Percentiles rank a stretch among this genome's conserved stretches.
Evolutionary conservation across 306 rosid genomes (phyloP).

Genomic region (Rosa rugosa): DNA sequence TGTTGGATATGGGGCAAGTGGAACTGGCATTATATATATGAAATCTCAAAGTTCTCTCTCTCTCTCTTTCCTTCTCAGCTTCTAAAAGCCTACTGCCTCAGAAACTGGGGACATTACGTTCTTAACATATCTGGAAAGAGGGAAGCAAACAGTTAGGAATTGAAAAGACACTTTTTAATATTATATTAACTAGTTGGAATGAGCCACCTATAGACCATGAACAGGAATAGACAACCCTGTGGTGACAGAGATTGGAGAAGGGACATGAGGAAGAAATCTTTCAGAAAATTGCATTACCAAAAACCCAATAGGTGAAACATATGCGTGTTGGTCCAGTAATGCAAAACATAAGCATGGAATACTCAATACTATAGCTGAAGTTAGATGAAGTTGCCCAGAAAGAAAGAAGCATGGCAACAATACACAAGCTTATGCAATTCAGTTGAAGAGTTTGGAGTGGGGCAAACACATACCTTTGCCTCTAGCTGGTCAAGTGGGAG

Average conservation of each 20-base stretch:
- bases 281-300: conserved; percentile 11
- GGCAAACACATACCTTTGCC: conserved; percentile 42
- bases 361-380: conserved; percentile 29
- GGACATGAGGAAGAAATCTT: conserved; percentile 1
- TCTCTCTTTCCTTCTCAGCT: conserved; percentile 40
- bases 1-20: conserved; percentile 96
- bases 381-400: conserved; percentile 24
- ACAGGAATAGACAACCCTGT: neutral
- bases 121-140: conserved; percentile 40
- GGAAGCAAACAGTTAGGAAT: conserved; percentile 24
- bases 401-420: conserved; percentile 21
- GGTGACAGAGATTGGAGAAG: neutral
- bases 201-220: neutral
- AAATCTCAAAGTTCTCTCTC: conserved; percentile 15
- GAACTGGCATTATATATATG: conserved; percentile 88
- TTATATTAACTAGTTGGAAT: neutral
- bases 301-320: neutral
- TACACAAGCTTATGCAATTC: conserved; percentile 27
- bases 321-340: neutral
- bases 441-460: conserved; percentile 42
- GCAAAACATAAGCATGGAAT: neutral
- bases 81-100: conserved; percentile 31
- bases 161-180: conserved; percentile 17
- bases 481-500: conserved; percentile 34
- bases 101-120: conserved; percentile 25